Evolutionary conservation across 2,329 filamentous ascomycete species (phyloP), one percentile per base, ranked within the genome.

Genomic region (Podosphaera xanthii): DNA sequence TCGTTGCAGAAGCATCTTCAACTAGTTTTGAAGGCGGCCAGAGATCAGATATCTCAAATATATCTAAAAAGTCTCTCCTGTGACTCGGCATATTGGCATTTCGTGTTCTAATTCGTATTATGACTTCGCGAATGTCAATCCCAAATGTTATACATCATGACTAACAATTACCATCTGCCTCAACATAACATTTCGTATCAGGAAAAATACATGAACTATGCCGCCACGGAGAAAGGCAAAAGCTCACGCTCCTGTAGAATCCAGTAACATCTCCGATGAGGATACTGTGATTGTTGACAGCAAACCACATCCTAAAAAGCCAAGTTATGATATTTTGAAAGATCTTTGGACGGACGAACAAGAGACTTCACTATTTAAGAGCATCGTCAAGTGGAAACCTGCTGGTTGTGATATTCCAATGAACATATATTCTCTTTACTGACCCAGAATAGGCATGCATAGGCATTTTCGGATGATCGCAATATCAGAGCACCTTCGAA

Each of bases 301-400:
- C 69, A 77, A 77, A 4, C 77, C 78, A 1, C 55, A 60, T 35
- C 35, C 63, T 54, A 60, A 62, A 68, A 72, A 72, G 61, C 66
- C 70, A n/a, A 69, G 70, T 22, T 71, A 72, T 61, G 73, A 81
- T 62, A 67, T 76, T 3, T 70, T 79, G 56, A 79, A 81, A 60
- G 87, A 91, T 63, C 80, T 83, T 34, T 98, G 92, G 92, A 96
- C 89, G 3, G 90, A 95, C 67, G 91, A 96, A 68, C 92, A 98
- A 71, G 85, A 94, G 64, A 89, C 87, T 0, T 90, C 88, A 48
- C 77, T 98, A 0, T 88, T 95, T 73, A 96, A 96, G 69, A 88
- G 83, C 58, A 84, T 97, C 64, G 90, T 97, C 63, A 80, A 83
- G 68, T 95, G 87, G 85, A 98, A 98, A 70, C 92, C 92, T n/a